These are phyloP conservation scores for Hevea brasiliensis DNA, from an alignment of 345 rosid species.

Conservation along the genomic window DNA sequence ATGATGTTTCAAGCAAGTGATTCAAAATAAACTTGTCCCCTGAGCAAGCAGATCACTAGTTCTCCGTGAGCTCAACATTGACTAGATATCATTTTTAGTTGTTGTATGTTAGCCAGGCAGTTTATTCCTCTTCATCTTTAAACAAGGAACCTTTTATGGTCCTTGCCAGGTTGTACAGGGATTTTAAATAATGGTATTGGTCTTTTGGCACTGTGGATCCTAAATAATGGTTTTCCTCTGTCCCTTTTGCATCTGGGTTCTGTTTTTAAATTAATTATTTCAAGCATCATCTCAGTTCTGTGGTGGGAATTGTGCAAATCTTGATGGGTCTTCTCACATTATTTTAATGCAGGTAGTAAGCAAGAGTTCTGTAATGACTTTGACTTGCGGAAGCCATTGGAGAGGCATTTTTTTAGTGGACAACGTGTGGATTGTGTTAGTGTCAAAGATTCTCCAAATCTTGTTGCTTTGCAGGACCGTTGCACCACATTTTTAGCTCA, in stretches of 20 bases:
- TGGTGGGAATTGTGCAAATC: background rate
- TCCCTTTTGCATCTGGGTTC: background rate
- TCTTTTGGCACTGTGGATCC: background rate
- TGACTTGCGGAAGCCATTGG: constrained; percentile 93
- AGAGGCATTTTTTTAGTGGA: constrained; percentile 60
- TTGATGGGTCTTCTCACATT: background rate
- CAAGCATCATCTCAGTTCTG: background rate
- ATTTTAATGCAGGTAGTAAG: constrained; percentile 53
- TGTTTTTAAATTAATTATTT: background rate
- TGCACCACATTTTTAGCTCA: constrained; percentile 65
- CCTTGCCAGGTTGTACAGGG: background rate
- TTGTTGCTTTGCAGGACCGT: constrained; percentile 49
- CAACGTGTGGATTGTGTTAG: constrained; percentile 72
- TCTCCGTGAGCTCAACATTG: background rate
- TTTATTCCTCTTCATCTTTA: background rate
- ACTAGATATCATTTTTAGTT: background rate
- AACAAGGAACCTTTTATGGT: background rate
- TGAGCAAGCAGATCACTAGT: background rate
- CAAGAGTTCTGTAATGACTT: constrained; percentile 74
- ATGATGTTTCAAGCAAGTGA: constrained; percentile 3
- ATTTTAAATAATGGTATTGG: background rate
- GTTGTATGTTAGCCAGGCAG: background rate
- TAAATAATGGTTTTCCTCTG: background rate
- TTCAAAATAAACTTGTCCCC: background rate
- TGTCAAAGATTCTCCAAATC: constrained; percentile 55